Percentiles rank a stretch among this genome's conserved stretches.
phyloP scores from a whole-genome alignment of 202 grass and related monocot genomes.

The Bolboschoenoplectus hybrid region DNA sequence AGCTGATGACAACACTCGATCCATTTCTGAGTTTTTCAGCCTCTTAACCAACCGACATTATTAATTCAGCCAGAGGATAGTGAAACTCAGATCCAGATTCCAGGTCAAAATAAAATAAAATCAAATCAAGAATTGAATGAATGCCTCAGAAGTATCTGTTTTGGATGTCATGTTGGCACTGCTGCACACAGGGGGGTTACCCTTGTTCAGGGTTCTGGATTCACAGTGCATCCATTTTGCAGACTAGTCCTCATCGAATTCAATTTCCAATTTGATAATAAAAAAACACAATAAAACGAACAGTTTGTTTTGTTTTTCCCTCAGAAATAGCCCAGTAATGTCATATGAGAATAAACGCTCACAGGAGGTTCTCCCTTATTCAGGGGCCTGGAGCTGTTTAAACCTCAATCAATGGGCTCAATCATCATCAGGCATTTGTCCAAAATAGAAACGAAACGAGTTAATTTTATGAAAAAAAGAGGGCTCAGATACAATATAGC shows the following conservation, averaged over 20 bases:
- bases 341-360: slow-evolving; percentile 47
- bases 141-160: slow-evolving; percentile 45
- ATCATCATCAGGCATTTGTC: slow-evolving; percentile 41
- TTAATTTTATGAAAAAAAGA: background rate
- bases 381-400: slow-evolving; percentile 45
- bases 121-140: background rate
- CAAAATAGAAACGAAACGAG: background rate
- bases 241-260: background rate
- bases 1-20: slow-evolving; percentile 85
- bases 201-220: slow-evolving; percentile 39
- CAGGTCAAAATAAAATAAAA: background rate
- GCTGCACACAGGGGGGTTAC: slow-evolving; percentile 45
- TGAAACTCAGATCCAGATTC: slow-evolving; percentile 40
- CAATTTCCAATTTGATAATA: background rate
- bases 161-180: slow-evolving; percentile 37
- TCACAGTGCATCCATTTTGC: slow-evolving; percentile 49
- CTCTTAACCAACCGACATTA: slow-evolving; percentile 36
- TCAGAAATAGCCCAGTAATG: slow-evolving; percentile 39
- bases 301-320: background rate
- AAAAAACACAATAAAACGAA: background rate
- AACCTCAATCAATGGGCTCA: slow-evolving; percentile 39
- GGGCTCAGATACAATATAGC: slow-evolving; percentile 69
- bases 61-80: slow-evolving; percentile 55
- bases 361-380: slow-evolving; percentile 71
- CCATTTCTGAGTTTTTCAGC: slow-evolving; percentile 68